Evolutionary conservation across 306 rosid species (phyloP).

Genomic region (Sophora flavescens): DNA sequence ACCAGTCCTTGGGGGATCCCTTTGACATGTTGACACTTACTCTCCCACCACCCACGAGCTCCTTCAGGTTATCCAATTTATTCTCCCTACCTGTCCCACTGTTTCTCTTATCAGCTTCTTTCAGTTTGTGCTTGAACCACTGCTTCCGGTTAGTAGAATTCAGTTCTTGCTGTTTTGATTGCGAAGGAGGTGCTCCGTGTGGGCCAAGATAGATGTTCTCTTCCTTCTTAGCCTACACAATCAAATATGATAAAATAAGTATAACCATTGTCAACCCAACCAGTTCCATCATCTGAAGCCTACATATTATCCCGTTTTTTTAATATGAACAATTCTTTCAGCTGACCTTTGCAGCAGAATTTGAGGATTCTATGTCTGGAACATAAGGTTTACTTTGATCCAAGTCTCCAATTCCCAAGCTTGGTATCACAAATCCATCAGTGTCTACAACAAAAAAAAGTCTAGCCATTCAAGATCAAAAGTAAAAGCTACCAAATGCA

Average conservation of each 20-base stretch:
- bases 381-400: conserved; percentile 55
- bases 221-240: conserved; percentile 69
- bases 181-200: conserved; percentile 91
- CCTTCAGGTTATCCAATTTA: conserved; percentile 82
- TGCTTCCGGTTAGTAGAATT: conserved; percentile 72
- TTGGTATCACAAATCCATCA: conserved; percentile 96
- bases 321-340: conserved; percentile 2
- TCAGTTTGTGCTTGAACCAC: conserved; percentile 82
- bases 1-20: conserved; percentile 83
- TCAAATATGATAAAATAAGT: conserved; percentile 5
- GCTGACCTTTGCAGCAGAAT: conserved; percentile 74
- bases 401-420: conserved; percentile 76
- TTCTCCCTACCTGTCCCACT: conserved; percentile 80
- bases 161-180: conserved; percentile 75
- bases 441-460: conserved; percentile 66
- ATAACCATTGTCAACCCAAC: conserved; percentile 3
- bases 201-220: conserved; percentile 93
- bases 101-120: conserved; percentile 83
- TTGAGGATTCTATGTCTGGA: conserved; percentile 62
- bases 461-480: conserved; percentile 19
- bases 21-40: conserved; percentile 53
- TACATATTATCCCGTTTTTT: not conserved
- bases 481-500: conserved; percentile 12
- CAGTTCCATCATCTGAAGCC: conserved; percentile 20
- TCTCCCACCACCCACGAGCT: conserved; percentile 89